Evolutionary conservation across 176 grass and related monocot genomes (phyloP), one percentile per base, ranked within the genome.

Genomic region (Aegilops tauschii): DNA sequence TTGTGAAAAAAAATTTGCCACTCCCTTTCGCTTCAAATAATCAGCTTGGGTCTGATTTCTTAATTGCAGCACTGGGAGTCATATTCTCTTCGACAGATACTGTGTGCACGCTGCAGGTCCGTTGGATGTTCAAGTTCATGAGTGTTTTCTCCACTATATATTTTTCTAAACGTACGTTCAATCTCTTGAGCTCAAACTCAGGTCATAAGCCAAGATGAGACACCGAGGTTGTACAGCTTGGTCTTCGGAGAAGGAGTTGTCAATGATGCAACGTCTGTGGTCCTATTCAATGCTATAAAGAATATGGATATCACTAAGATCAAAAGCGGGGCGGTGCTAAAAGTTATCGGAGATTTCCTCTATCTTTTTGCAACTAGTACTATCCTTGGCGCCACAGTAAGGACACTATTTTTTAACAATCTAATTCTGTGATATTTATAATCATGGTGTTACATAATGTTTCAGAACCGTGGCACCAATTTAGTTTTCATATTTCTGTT

Each of bases 211-310:
- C 96, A 95, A 92, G 93, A 95, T 36, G 93, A 98, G 71, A 98
- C 88, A 23, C 93, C 96, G 28, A 91, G 92, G 68, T 66, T 98
- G 50, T 94, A 98, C 89, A 98, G 96, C 83, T 86, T 98, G 79
- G 96, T 98, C 67, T 98, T 95, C 80, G 96, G 93, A 56, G 96
- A 98, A 94, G 96, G 96, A 45, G 93, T 98, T 1, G 84, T 98
- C 25, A 95, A 95, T 76, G 96, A 95, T 82, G 96, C 96, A 83
- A 95, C 93, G 23, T 65, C 93, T 42, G 82, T 98, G 64, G 96
- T 98, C 25, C 88, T 98, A 86, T 98, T 94, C 82, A 98, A 98
- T 52, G 90, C 90, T 37, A 94, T 98, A 80, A 90, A 95, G 84
- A 94, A 94, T 40, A 62, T 94, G 61, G 82, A 95, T 82, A 68